These are phyloP conservation scores for Beauveria rudraprayagi DNA, from an alignment of 2,329 filamentous ascomycete species.

Conservation along the genomic window DNA sequence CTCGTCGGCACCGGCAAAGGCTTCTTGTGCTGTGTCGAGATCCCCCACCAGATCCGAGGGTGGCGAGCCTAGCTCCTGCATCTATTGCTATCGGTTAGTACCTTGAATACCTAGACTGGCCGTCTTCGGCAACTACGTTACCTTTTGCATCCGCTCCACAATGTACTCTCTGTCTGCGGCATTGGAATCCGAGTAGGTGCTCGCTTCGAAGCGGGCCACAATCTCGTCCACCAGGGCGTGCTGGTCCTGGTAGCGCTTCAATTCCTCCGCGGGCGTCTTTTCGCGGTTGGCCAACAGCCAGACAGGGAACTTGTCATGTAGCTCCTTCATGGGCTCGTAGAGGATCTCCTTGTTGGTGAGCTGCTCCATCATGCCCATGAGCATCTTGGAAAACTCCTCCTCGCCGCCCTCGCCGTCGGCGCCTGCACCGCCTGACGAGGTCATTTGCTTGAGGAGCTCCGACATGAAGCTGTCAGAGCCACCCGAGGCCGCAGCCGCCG, in stretches of 20 bases:
- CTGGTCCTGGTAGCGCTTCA: constrained; percentile 75
- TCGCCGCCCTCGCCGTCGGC: constrained; percentile 54
- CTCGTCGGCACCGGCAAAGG: constrained; percentile 52
- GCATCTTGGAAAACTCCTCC: constrained; percentile 88
- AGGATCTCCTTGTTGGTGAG: constrained; percentile 96
- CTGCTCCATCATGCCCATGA: constrained; percentile 98
- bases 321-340: constrained; percentile 97
- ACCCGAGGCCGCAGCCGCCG: constrained; percentile 63
- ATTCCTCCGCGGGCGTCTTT: constrained; percentile 59
- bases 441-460: constrained; percentile 84
- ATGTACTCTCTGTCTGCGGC: constrained; percentile 80
- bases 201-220: constrained; percentile 77
- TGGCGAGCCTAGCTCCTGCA: constrained; percentile 91
- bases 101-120: too few relatives aligned
- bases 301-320: constrained; percentile 81
- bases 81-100: constrained; percentile 44
- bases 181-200: constrained; percentile 74
- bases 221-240: constrained; percentile 75
- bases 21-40: constrained; percentile 74
- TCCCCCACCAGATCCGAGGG: constrained; percentile 87
- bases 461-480: constrained; percentile 72
- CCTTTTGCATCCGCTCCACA: constrained; percentile 96
- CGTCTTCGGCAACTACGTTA: constrained; percentile 32
- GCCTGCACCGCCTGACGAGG: constrained; percentile 44
- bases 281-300: constrained; percentile 77